These are phyloP conservation scores for Wickerhamomyces bisporus DNA, from an alignment of 805 yeast species.

Conservation along the genomic window DNA sequence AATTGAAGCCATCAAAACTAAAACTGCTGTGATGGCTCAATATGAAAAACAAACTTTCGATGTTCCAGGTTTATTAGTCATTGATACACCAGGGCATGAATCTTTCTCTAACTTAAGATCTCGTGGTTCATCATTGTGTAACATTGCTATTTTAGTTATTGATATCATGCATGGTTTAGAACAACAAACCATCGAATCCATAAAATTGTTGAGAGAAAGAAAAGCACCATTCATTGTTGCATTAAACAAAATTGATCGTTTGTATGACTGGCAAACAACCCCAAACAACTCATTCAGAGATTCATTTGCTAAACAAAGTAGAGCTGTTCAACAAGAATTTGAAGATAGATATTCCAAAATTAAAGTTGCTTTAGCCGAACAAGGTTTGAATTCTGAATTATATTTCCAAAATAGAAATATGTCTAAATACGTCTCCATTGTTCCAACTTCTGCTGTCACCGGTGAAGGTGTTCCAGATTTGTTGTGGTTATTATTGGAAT, in stretches of 20 bases:
- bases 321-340: conserved; percentile 88
- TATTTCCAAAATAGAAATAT: conserved; percentile 93
- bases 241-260: conserved; percentile 93
- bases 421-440: conserved; percentile 90
- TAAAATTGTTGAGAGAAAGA: conserved; percentile 86
- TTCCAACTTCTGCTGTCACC: conserved; percentile 97
- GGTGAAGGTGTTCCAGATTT: conserved; percentile 99
- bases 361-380: conserved; percentile 91
- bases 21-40: conserved; percentile 86
- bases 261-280: conserved; percentile 86
- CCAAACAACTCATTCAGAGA: conserved; percentile 97
- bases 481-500: conserved; percentile 88
- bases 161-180: conserved; percentile 99
- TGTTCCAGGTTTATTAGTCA: conserved; percentile 94
- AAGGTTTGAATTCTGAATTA: conserved; percentile 95
- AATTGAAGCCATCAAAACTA: conserved; percentile 83
- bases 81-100: conserved; percentile 99
- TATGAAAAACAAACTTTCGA: conserved; percentile 83
- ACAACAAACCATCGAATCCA: conserved; percentile 95
- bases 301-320: conserved; percentile 75
- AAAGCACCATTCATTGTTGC: conserved; percentile 98
- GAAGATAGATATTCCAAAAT: conserved; percentile 80
- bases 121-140: conserved; percentile 98
- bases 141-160: conserved; percentile 96
- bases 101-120: conserved; percentile 95